Base-by-base conservation (phyloP, 768 basidiomycete species). In the Rhizopogon vinicolor region DNA sequence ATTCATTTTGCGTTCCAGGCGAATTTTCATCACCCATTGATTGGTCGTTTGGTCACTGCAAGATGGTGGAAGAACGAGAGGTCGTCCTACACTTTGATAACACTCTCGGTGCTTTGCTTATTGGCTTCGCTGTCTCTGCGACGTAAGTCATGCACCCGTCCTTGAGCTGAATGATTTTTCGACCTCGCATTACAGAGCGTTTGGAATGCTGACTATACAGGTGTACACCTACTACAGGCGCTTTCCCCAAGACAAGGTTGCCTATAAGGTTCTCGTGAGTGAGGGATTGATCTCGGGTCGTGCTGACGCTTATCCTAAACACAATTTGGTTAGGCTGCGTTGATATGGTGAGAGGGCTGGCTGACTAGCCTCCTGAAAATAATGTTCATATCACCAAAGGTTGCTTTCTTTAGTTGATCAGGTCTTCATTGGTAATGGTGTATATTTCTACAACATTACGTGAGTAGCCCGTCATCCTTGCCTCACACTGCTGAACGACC, bases 61-160 rank as follows among this genome's bases (percentile, higher is more conserved):
- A 53, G 29, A 69, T 71, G 69, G 7, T 10, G n/a, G 9, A 19
- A 37, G 43, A 31, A 18, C 22, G n/a, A 10, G 16, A 19, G 13
- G 1, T 39, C 28, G 9, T 46, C 48, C 44, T 60, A 13, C 64
- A 43, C 41, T 61, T 79, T 51, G 66, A 74, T 63, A 76, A 72
- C 60, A 86, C 85, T 1, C 75, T 87, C 14, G 86, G 86, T 37
- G 84, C 85, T 16, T 68, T 80, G 43, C 78, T 85, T 58, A 63
- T 85, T 44, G 86, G 86, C 33, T 84, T 84, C 57, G 75, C 78
- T 1, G 67, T 75, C 41, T 78, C 86, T n/a, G 62, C 66, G 41
- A 46, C 66, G 75, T 64, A 45, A 60, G 73, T 58, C 37, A 14
- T 19, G 1, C 3, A 18, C 43, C 14, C 43, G 18, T 9, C 25